Evolutionary conservation across 2,329 filamentous ascomycete species (phyloP), one percentile per base, ranked within the genome.

Genomic region (Fusarium begoniae): DNA sequence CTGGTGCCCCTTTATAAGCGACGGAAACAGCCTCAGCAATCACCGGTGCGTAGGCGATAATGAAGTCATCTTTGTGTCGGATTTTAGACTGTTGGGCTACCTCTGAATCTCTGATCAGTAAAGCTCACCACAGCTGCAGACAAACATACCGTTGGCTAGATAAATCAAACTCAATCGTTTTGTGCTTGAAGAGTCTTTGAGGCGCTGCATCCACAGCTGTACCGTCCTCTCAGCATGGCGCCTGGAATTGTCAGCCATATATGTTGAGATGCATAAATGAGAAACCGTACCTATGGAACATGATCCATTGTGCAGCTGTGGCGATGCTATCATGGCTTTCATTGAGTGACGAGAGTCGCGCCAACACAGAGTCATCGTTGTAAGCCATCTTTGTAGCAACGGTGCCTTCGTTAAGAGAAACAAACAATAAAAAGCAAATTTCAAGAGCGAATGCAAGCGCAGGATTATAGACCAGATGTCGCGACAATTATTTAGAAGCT

Each of bases 311-410:
- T 66, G 96, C 95, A 72, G 97, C 95, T 41, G 94, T 96, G 70
- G 97, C 90, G 80, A 99, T 98, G 84, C 95, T 97, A 82, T 99
- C 96, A 82, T 99, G 96, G 17, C 95, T 97, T 84, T 99, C 97
- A 83, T 98, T 98, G 72, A 99, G 90, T 47, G 95, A 94, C 38
- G 95, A 97, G 61, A 99, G 92, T 86, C 98, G 98, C 61, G 96
- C 94, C 82, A 95, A 91, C 63, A 99, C 95, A 53, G 95, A 94
- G 85, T 99, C 96, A 84, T 98, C 95, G 75, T 93, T 96, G 85
- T 98, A 98, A 51, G 96, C 92, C 96, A 99, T 98, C 69, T 67
- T 72, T 24, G 47, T 64, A 62, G 38, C 32, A 53, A 47, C 53
- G 51, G 26, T 62, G 28, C 44, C 24, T 53, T 24, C 22, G 32